Evolutionary conservation across 495 filamentous ascomycete species (phyloP), one percentile per base, ranked within the genome.

Genomic region (Lasiosphaeria ovina): DNA sequence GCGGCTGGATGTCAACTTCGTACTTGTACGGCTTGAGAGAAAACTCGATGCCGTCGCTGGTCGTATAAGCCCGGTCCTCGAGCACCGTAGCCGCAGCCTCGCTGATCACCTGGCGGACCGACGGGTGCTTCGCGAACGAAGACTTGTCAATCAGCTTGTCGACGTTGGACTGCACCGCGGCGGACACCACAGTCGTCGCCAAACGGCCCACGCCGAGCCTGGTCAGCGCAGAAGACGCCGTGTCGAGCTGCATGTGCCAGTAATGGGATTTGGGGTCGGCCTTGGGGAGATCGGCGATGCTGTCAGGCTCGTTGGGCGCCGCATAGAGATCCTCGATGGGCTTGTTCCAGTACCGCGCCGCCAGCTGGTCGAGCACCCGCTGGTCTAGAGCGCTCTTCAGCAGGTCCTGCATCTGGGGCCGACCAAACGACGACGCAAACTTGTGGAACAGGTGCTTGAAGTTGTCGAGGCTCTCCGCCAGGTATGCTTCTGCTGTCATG

Each of bases 21-120:
- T 88, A 98, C 70, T 98, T 99, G 79, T 92, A 99, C 3, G 94
- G 94, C 71, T 99, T 99, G 78, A 99, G 93, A 69, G 94, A 98
- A 68, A 97, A 97, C 73, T 99, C 94, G n/a, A 99, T 92, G 71
- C 97, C 93, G 69, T 99, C 94, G 63, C 89, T 91, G 3, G 95
- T 98, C 69, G 91, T 92, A 76, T 96, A 97, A 65, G 95, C 96
- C 3, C 93, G 86, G 60, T 99, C 94, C 61, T 92, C 94, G 14
- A 99, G 75, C 50, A 98, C 97, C 40, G 85, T 86, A 2, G 88
- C 87, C 17, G 89, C 90, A 3, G 94, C 93, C 63, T 96, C 91
- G 34, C 83, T 90, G 66, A 98, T 97, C 44, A 92, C 91, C 72
- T 92, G 88, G 51, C 90, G 86, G 12, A 93, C 95, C 55, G 92